Conservation (phyloP, 2,329 filamentous ascomycete species). For the Colletotrichum theobromicola region DNA sequence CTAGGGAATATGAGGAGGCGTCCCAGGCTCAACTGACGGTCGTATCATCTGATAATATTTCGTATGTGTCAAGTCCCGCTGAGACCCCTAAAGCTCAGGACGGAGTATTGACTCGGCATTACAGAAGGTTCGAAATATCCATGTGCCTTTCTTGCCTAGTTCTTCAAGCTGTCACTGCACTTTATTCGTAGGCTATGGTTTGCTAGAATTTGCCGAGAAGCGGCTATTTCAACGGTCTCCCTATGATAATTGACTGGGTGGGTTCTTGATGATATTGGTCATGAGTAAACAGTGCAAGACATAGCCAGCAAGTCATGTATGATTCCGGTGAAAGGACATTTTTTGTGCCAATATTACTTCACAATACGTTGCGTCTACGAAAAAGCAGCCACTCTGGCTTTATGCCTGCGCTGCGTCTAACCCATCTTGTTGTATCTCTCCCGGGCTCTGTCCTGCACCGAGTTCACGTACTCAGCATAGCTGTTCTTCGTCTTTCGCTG, state of each 20-base stretch:
- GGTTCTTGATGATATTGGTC: too few species aligned
- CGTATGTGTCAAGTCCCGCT: too few species aligned
- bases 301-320: neutral
- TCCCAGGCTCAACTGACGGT: too few species aligned
- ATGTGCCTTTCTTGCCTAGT: neutral
- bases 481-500: conserved; percentile 64
- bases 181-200: too few species aligned
- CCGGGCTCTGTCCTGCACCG: conserved; percentile 69
- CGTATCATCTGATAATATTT: too few species aligned
- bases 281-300: too few species aligned
- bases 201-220: too few species aligned
- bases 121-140: neutral
- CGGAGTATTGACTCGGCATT: neutral
- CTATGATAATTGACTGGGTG: too few species aligned
- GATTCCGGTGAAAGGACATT: neutral
- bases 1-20: too few species aligned
- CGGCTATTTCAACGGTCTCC: too few species aligned
- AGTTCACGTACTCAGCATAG: conserved; percentile 67
- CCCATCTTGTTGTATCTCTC: conserved; percentile 67
- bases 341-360: neutral
- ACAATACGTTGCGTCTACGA: neutral
- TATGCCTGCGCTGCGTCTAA: neutral
- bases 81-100: neutral
- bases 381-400: neutral
- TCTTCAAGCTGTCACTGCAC: too few species aligned